Base-by-base conservation (phyloP, 176 grass and related monocot genomes). In the Saccharum spontaneum region DNA sequence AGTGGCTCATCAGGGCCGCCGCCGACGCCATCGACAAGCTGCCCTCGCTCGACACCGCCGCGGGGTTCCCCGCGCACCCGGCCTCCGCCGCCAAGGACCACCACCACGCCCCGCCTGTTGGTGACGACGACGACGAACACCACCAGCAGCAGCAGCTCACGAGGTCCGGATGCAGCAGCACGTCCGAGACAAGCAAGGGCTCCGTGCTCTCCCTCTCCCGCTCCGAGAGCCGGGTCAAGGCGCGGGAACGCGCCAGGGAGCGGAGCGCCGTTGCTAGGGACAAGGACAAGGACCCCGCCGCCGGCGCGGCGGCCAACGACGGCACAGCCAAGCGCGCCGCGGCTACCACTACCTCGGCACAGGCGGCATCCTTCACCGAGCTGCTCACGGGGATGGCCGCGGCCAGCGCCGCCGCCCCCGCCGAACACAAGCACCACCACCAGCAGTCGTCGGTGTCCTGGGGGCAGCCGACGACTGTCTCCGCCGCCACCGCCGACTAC, bases 1-100 rank as follows among this genome's bases (percentile, higher is more conserved):
- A 97, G 83, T 97, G 94, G 94, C 91, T 97, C 78, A 97, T 97
- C 79, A 89, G 92, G 68, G 92, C 92, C 0, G 94, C 94, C 43
- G 44, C 90, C 3, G 80, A 67, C 31, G 92, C 94, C 44, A 97
- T 97, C 79, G 90, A 97, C 79, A 93, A 89, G 86, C 88, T 97
- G 2, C 94, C 94, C 0, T 60, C 71, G 10, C 89, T 94, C 16
- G 88, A 90, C 14, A n/a, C 52, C 75, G 22, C 69, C 10, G 73
- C 82, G 0, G 68, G 36, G 0, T 94, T 94, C 48, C 88, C 86
- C 13, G 23, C 81, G 14, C 79, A 84, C 63, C 75, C 90, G 16
- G 81, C 85, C 0, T 78, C 85, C 7, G 46, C 84, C 7, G 8
- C 3, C 13, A 63, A 16, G 37, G 36, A 4, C 4, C 66, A 22